Base-by-base conservation (phyloP, 73 alveolate genomes). In the Uronychia binucleata region DNA sequence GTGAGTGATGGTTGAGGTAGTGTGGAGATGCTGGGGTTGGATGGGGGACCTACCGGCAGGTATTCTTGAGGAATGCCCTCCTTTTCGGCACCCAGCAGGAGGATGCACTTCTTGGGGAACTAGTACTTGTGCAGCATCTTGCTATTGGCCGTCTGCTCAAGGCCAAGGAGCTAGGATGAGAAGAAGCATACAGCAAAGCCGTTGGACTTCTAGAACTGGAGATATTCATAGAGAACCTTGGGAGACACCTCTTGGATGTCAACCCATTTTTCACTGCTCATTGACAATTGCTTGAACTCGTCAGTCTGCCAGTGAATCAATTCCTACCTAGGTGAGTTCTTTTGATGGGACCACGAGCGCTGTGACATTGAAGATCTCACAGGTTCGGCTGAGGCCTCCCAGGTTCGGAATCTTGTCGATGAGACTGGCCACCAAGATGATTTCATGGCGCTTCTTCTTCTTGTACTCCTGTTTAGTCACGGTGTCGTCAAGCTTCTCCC, bases 41-140 rank as follows among this genome's bases (percentile, higher is more conserved):
- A n/a, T n/a, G n/a, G 19, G 19, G 19, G 19, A 19, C 5, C 28
- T 30, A 75, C 28, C 30, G 28, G 28, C 79, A 93, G 86, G 78
- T 95, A 95, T 81, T 95, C 96, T 58, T 93, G 94, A 33, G 99
- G 99, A 74, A 97, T 93, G 76, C 98, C 99, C 77, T 96, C 96
- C 76, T 97, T 97, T 88, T 97, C 99, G 82, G 93, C 94, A 28
- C 99, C 98, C 74, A 97, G 80, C 67, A 97, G 93, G 80, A 97
- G 84, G 14, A 97, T 91, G 85, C 95, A 91, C 80, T 97, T 96
- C 78, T 94, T 94, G 67, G 95, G 96, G 95, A 97, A 97, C 89
- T 95, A 81, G 80, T 78, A 93, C 77, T 95, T 87, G 78, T 91
- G 86, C 46, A 97, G 92, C 93, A 86, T 92, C 77, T 92, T 91